A percentile compares a stretch with the other conserved stretches of the same genome.
phyloP scores from a whole-genome alignment of 495 filamentous ascomycete genomes.

The Aspergillus haitiensis region DNA sequence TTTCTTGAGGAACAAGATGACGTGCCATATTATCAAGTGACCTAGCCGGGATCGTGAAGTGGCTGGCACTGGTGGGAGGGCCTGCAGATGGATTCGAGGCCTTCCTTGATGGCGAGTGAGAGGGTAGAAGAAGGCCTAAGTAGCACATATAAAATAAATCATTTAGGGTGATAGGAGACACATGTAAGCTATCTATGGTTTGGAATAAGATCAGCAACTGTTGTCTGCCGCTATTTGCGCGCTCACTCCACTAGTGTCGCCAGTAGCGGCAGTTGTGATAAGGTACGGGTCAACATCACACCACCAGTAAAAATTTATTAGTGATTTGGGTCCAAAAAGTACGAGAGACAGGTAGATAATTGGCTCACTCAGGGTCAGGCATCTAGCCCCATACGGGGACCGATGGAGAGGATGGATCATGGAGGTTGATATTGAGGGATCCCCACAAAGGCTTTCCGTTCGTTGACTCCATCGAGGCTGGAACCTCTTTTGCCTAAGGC shows the following conservation, averaged over 20 bases:
- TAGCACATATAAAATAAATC: conserved; percentile 9
- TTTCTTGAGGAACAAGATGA: conserved; percentile 10
- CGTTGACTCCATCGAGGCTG: conserved; percentile 8
- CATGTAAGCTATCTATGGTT: conserved; percentile 11
- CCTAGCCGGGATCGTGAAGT: neutral
- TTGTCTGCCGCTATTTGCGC: conserved; percentile 20
- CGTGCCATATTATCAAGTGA: conserved; percentile 12
- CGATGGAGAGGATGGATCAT: neutral
- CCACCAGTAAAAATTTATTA: conserved; percentile 10
- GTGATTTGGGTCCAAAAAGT: neutral
- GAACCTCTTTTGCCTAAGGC: conserved; percentile 4
- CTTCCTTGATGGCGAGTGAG: neutral
- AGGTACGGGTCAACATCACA: conserved; percentile 6
- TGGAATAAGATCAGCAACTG: conserved; percentile 23
- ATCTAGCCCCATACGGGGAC: neutral
- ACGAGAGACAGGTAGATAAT: neutral
- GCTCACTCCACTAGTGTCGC: conserved; percentile 21
- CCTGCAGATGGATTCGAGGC: neutral
- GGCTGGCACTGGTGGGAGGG: neutral
- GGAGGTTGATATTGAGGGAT: neutral
- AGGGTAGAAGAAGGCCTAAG: neutral
- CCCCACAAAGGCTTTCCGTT: conserved; percentile 2
- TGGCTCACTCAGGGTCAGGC: neutral
- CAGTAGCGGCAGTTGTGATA: conserved; percentile 15
- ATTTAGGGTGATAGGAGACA: conserved; percentile 7